Conservation (phyloP, 108 stramenopile species). For the Nitzschia sp. region DNA sequence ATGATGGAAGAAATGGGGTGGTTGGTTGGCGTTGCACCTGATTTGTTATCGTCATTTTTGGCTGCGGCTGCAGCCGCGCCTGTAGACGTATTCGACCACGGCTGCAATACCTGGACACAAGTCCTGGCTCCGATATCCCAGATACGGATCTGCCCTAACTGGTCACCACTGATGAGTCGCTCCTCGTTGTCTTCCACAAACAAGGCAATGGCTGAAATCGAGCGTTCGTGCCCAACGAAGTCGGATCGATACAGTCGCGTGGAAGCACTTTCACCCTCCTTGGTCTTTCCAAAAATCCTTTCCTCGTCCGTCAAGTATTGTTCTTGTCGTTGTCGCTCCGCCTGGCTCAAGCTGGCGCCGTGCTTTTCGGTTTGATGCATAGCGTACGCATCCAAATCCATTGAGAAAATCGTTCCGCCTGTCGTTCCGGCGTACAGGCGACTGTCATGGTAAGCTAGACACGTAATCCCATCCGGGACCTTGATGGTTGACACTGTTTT, state of each 20-base stretch:
- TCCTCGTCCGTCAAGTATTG: slow-evolving; percentile 27
- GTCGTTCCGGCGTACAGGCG: slow-evolving; percentile 66
- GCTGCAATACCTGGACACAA: slow-evolving; percentile 63
- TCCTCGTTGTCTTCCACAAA: slow-evolving; percentile 44
- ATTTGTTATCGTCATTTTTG: slow-evolving; percentile 12
- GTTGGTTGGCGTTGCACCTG: slow-evolving; percentile 1
- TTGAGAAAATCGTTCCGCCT: slow-evolving; percentile 68
- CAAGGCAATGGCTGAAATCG: slow-evolving; percentile 63
- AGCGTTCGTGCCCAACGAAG: slow-evolving; percentile 68
- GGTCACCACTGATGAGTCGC: slow-evolving; percentile 68
- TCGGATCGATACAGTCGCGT: slow-evolving; percentile 41
- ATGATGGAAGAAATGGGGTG: slow-evolving; percentile 67
- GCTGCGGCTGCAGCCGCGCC: neutral
- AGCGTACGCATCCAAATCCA: slow-evolving; percentile 73
- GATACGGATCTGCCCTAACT: slow-evolving; percentile 72
- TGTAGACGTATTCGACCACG: slow-evolving; percentile 52
- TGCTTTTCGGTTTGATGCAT: slow-evolving; percentile 50
- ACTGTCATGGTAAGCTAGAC: slow-evolving; percentile 35
- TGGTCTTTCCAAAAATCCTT: slow-evolving; percentile 34
- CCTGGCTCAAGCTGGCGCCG: slow-evolving; percentile 33
- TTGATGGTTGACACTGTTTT: slow-evolving; percentile 62
- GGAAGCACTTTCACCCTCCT: neutral
- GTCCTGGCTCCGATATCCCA: slow-evolving; percentile 78
- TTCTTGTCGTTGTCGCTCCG: slow-evolving; percentile 10
- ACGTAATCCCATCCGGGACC: slow-evolving; percentile 54